Base-by-base conservation (phyloP, 1,284 basidiomycete genomes). In the Mixia osmundae region DNA sequence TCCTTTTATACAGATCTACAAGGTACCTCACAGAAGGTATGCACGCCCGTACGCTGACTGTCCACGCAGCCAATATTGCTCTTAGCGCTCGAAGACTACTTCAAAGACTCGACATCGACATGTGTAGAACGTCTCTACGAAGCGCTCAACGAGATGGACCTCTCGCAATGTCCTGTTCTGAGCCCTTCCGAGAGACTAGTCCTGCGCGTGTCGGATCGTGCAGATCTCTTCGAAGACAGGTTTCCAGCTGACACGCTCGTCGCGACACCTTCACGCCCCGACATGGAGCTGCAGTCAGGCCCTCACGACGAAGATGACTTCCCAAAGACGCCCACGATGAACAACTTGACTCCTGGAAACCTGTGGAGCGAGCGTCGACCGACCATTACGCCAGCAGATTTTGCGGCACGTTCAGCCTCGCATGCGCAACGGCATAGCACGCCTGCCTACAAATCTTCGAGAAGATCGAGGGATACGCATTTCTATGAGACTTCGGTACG, bases 1-100 rank as follows among this genome's bases (percentile, higher is more conserved):
- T 58, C 85, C 91, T 0, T 95, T 79, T 57, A 83, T 99, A 41
- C 82, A 94, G 49, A 80, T 95, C 50, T 97, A 91, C 70, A 94
- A 95, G 67, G 82, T 76, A 41, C 10, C 22, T 4, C 27, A 12
- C n/a, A 19, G 10, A 5, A 6, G 18, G 38, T 4, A 18, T 28
- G 24, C 21, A 23, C 19, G 5, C 8, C 27, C 25, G 8, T 5
- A 22, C 8, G 18, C 10, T n/a, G n/a, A n/a, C 22, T 32, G 16
- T 16, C 23, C 12, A 8, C 26, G 7, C 49, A 87, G 80, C 87
- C 89, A 4, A 71, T 91, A 24, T 67, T 97, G 3, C 62, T 94
- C 0, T 73, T 95, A 50, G 89, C 89, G 1, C 66, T 99, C 23
- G 85, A 95, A 54, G 82, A 94, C 57, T 97, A 95, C 60, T 85